Base-by-base conservation (phyloP, 1,284 basidiomycete species). In the Volvariella volvacea region DNA sequence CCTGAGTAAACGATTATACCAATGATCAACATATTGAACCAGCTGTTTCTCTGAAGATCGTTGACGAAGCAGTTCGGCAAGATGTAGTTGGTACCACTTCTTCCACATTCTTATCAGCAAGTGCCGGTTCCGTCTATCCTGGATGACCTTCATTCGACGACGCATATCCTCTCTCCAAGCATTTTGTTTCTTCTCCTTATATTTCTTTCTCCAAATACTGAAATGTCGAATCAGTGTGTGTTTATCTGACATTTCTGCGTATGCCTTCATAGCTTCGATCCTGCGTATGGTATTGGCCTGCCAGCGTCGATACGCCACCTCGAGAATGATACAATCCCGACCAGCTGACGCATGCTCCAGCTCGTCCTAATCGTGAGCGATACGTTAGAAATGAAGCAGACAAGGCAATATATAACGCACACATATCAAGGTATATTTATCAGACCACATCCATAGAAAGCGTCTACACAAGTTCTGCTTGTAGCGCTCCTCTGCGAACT, bases 401-500 rank as follows among this genome's bases (percentile, higher is more conserved):
- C 12, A 28, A 28, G 12, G 25, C 6, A 12, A 28, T 6, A 28
- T 28, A 42, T 50, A 43, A 46, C 84, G 50, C 61, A 89, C 87
- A 49, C 71, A 62, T 51, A 85, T 75, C 86, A 87, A 88, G 34
- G 74, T 58, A 53, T 74, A 74, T 1, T 78, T 78, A 53, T 79
- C 73, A 44, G 67, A 70, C 87, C 87, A 90, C 42, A 81, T 73
- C 38, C 79, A 71, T 74, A 78, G 85, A 53, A 76, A 88, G 14
- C 76, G 75, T 54, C 81, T 78, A 19, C 86, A 44, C 44, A 88
- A 63, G 42, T 68, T 70, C 43, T 80, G 76, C 28, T 76, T 66
- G 42, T 80, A 67, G 59, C 82, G 88, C 44, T 68, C 66, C 56
- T 80, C 83, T n/a, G 88, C 87, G 32, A 77, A 75, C 53, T 74